Conservation (phyloP, 257 asterid genomes). For the Nicotiana obtusifolia region DNA sequence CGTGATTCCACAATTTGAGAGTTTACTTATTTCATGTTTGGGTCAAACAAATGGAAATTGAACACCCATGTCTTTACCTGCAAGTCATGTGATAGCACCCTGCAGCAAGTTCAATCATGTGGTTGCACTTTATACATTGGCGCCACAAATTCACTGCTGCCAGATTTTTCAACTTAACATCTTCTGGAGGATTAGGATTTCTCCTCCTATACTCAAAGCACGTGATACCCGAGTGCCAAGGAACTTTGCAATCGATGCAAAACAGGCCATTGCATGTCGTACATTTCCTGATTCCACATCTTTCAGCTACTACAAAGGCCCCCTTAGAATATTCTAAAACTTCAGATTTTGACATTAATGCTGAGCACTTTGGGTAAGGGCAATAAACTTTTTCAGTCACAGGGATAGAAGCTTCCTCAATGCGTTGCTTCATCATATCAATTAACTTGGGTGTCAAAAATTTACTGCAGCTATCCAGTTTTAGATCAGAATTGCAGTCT, state of each 20-base stretch:
- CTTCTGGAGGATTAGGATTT: constrained; percentile 39
- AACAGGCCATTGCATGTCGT: constrained; percentile 41
- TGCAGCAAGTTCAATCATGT: constrained; percentile 48
- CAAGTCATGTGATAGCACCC: constrained; percentile 75
- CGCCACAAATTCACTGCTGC: constrained; percentile 52
- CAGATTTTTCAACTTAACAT: constrained; percentile 37
- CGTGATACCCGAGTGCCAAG: constrained; percentile 46
- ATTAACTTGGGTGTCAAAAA: constrained; percentile 40
- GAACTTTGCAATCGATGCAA: constrained; percentile 49
- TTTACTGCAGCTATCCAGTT: constrained; percentile 35
- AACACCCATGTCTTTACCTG: constrained; percentile 35
- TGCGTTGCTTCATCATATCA: constrained; percentile 36
- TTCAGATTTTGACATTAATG: constrained; percentile 38
- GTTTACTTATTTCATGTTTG: constrained; percentile 1
- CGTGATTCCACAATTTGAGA: neutral
- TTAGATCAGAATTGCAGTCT: constrained; percentile 37
- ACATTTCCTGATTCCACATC: constrained; percentile 27
- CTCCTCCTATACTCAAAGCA: constrained; percentile 25
- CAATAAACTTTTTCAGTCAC: constrained; percentile 41
- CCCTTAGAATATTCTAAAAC: constrained; percentile 16
- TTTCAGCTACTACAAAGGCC: neutral
- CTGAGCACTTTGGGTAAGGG: constrained; percentile 52
- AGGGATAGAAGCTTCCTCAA: constrained; percentile 55
- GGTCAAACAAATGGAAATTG: constrained; percentile 10
- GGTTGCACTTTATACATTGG: constrained; percentile 49